Evolutionary conservation across 176 grass and related monocot species (phyloP).

Genomic region (Oryza punctata): DNA sequence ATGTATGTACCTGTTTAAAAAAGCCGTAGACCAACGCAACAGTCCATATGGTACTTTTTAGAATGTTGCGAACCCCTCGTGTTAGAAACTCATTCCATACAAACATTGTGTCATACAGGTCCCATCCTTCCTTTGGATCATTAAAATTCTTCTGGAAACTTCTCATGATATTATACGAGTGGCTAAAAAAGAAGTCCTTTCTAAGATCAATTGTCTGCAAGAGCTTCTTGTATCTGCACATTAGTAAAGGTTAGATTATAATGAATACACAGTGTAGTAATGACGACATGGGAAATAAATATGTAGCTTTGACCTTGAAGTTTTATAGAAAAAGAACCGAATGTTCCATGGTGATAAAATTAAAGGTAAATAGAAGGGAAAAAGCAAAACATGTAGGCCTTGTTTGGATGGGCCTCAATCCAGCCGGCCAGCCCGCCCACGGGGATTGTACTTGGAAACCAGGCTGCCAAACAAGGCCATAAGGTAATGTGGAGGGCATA

Average conservation of each 20-base stretch:
- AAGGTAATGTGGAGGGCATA: conserved; percentile 7
- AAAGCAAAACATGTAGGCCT: not conserved
- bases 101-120: conserved; percentile 89
- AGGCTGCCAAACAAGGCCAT: not conserved
- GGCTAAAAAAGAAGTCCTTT: conserved; percentile 97
- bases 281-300: conserved; percentile 6
- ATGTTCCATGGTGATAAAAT: conserved; percentile 1
- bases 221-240: conserved; percentile 87
- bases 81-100: conserved; percentile 97
- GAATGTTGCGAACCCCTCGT: conserved; percentile 50
- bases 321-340: not conserved
- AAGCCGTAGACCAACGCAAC: conserved; percentile 95
- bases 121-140: conserved; percentile 59
- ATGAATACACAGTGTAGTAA: conserved; percentile 5
- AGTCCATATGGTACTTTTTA: conserved; percentile 75
- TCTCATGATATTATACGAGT: conserved; percentile 90
- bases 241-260: conserved; percentile 29
- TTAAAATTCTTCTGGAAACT: conserved; percentile 88
- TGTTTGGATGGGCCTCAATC: not conserved
- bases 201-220: conserved; percentile 85
- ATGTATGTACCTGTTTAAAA: conserved; percentile 82
- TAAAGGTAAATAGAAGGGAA: not conserved
- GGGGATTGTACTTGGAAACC: not conserved
- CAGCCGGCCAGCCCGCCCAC: too few species aligned
- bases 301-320: conserved; percentile 2